Base-by-base conservation (phyloP, 2,329 filamentous ascomycete species). In the Claviceps sp. region DNA sequence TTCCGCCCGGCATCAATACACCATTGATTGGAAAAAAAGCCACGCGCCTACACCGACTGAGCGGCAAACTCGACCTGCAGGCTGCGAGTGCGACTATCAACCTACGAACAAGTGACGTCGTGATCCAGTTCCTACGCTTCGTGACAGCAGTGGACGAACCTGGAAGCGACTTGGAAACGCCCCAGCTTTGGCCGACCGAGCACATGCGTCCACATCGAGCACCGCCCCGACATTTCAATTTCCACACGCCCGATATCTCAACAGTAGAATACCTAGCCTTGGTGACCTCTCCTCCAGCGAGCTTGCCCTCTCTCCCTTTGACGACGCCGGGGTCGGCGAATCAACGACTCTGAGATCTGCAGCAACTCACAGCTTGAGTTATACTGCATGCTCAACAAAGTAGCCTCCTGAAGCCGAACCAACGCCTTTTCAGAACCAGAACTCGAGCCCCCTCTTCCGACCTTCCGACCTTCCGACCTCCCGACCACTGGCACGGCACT, bases 401-500 rank as follows among this genome's bases (percentile, higher is more conserved):
- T 43, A 9, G 9, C 20, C 41, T 2, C 6, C 18, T 22, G 41
- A 11, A 34, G 30, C 30, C 30, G 30, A 34, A 11, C 9, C 30
- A 34, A 34, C 30, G 9, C 30, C 30, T 34, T 34, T 9, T 4
- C 41, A 42, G 18, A 42, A 8, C 13, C 38, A n/a, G 11, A 42
- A 43, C 18, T 22, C 41, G 41, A 43, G 11, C 9, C 4, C 8
- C 43, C 22, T 7, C n/a, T 22, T 16, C n/a, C 14, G 11, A 34
- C 9, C n/a, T 22, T 16, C n/a, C 14, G 11, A 34, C 9, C 41
- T 22, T 26, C 51, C 52, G 40, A 37, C 49, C 30, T n/a, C 48
- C 52, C 52, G 46, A 42, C 47, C 46, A 50, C 46, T 47, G 48
- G 52, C 48, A 53, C 48, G 52, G 46, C 49, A 57, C 54, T 54